These are phyloP conservation scores for Russula vinacea DNA, from an alignment of 768 basidiomycete species.

Conservation along the genomic window DNA sequence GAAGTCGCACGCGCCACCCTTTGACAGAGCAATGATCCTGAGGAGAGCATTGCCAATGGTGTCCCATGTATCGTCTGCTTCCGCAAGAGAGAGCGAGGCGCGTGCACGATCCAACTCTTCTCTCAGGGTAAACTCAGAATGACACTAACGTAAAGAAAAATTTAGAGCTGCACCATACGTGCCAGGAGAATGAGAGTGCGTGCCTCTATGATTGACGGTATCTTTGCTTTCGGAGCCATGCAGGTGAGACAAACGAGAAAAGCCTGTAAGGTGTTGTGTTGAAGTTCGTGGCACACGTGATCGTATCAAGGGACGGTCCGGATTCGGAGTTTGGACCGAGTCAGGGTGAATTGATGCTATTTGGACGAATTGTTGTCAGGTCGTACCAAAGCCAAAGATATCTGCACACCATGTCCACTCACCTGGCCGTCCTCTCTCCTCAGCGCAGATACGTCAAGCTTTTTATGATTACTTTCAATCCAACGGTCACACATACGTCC, in stretches of 20 bases:
- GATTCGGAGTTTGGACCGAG: background rate
- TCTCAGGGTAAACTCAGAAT: conserved; percentile 25
- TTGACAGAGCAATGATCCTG: conserved; percentile 47
- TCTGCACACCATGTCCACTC: conserved; percentile 20
- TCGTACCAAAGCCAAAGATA: conserved; percentile 14
- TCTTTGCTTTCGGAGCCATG: conserved; percentile 28
- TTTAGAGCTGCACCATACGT: background rate
- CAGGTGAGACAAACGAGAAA: background rate
- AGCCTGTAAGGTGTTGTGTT: background rate
- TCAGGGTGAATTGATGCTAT: conserved; percentile 1
- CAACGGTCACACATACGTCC: conserved; percentile 82
- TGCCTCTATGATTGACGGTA: conserved; percentile 20
- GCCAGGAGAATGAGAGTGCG: background rate
- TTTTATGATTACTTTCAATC: conserved; percentile 88
- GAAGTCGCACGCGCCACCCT: conserved; percentile 51
- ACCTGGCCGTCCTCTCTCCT: conserved; percentile 31
- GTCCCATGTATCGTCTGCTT: conserved; percentile 83
- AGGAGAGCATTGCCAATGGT: conserved; percentile 51
- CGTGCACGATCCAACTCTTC: conserved; percentile 36
- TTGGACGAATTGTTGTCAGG: conserved; percentile 12
- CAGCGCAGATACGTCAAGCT: conserved; percentile 77
- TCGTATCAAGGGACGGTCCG: conserved; percentile 7
- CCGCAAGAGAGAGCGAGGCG: conserved; percentile 45
- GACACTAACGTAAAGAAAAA: conserved; percentile 16
- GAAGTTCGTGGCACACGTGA: conserved; percentile 24